A percentile compares a stretch with the other conserved stretches of the same genome.
These are phyloP conservation scores for Chaetomiaceae sp. DNA, from an alignment of 2,329 filamentous ascomycete species.

Conservation along the genomic window DNA sequence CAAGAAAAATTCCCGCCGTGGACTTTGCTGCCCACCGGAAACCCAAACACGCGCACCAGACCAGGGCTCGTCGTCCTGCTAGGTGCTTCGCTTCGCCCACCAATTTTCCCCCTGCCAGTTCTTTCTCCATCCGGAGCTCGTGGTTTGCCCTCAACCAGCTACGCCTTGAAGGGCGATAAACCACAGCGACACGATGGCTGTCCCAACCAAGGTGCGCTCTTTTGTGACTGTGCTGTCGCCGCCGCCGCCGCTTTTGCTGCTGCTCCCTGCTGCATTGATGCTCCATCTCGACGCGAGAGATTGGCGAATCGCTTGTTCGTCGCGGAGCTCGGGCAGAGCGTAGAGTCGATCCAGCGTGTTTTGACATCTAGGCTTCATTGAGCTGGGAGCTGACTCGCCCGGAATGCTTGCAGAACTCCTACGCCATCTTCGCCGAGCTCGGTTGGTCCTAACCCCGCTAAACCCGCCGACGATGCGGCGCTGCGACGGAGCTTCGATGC, in stretches of 20 bases:
- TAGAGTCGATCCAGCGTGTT: neutral
- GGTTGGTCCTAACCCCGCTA: conserved; percentile 53
- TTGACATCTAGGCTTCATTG: neutral
- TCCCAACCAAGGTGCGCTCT: conserved; percentile 53
- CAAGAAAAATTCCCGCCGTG: conserved; percentile 17
- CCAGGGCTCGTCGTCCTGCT: conserved; percentile 18
- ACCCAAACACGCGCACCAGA: conserved; percentile 17
- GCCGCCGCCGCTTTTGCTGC: neutral
- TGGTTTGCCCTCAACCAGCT: conserved; percentile 27
- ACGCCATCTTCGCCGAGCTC: conserved; percentile 96
- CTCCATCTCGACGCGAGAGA: neutral
- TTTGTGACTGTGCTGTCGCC: neutral
- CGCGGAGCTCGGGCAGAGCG: too few relatives aligned
- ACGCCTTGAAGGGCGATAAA: conserved; percentile 35
- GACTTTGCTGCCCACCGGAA: conserved; percentile 14
- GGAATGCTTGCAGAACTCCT: conserved; percentile 67
- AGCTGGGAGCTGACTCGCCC: conserved; percentile 24
- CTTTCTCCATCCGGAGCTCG: conserved; percentile 19
- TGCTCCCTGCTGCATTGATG: neutral
- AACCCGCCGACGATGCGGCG: neutral
- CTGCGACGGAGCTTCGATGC: conserved; percentile 12
- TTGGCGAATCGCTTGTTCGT: too few relatives aligned
- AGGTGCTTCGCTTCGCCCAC: conserved; percentile 17
- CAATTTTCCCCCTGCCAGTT: conserved; percentile 12
- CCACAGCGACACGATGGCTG: conserved; percentile 51